Percentiles rank a stretch among this genome's conserved stretches.
Conservation (phyloP, 441 rosid species). For the Pelargonium myrrhifolium region DNA sequence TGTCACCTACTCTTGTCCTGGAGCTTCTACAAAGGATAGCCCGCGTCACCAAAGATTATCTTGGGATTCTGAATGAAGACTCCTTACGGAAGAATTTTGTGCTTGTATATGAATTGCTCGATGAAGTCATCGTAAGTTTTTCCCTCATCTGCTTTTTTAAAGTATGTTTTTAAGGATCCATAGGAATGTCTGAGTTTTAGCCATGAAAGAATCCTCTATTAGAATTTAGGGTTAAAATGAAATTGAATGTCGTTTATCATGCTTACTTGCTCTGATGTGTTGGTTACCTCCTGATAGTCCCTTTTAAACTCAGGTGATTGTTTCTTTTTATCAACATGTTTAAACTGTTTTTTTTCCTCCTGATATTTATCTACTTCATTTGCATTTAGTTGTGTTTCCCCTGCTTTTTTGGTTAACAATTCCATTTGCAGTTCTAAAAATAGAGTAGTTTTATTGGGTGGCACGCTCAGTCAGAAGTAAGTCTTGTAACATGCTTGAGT, state of each 20-base stretch:
- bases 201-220: background rate
- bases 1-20: conserved; percentile 84
- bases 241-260: background rate
- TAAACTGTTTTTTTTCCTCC: background rate
- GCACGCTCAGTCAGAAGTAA: background rate
- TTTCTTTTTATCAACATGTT: background rate
- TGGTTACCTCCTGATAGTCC: background rate
- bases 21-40: conserved; percentile 94
- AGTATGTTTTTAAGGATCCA: conserved; percentile 5
- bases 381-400: background rate
- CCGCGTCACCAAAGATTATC: conserved; percentile 89
- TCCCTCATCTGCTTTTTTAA: conserved; percentile 4
- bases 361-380: background rate
- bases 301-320: conserved; percentile 2
- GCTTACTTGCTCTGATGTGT: background rate
- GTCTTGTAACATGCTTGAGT: conserved; percentile 11
- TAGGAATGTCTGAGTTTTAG: background rate
- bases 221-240: background rate
- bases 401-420: background rate
- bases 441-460: background rate
- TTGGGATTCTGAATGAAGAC: conserved; percentile 87
- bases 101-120: conserved; percentile 89
- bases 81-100: conserved; percentile 83
- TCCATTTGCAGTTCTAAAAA: background rate
- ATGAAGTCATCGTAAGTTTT: conserved; percentile 82